Conservation (phyloP, 2,329 filamentous ascomycete genomes). For the Tolypocladium nubicola region DNA sequence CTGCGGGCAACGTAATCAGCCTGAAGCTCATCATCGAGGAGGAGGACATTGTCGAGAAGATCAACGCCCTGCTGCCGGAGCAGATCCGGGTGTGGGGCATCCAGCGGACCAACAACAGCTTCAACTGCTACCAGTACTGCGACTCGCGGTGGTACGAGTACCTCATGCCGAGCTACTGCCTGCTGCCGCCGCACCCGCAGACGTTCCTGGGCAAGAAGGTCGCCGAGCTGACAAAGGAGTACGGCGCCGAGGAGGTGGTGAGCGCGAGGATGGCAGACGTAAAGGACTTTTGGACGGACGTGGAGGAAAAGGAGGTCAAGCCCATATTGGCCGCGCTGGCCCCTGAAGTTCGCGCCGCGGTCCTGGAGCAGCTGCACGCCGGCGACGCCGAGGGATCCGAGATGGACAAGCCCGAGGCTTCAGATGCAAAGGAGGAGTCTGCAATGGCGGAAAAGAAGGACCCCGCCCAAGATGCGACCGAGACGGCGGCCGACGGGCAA, state of each 20-base stretch:
- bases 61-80: constrained; percentile 73
- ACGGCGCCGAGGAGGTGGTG: constrained; percentile 60
- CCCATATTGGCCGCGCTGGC: constrained; percentile 54
- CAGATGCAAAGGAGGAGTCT: constrained; percentile 6
- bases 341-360: constrained; percentile 50
- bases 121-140: constrained; percentile 90
- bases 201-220: constrained; percentile 77
- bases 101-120: constrained; percentile 76
- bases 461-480: constrained; percentile 10
- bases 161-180: constrained; percentile 83
- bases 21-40: constrained; percentile 95
- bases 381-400: constrained; percentile 13
- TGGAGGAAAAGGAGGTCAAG: constrained; percentile 72
- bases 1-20: constrained; percentile 89
- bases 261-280: constrained; percentile 65
- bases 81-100: constrained; percentile 97
- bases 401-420: constrained; percentile 9
- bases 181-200: constrained; percentile 83
- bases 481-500: constrained; percentile 8
- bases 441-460: constrained; percentile 11
- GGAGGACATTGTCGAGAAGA: constrained; percentile 73
- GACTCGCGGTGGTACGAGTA: constrained; percentile 98
- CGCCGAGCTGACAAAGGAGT: constrained; percentile 65
- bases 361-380: constrained; percentile 50
- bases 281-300: constrained; percentile 67